Base-by-base conservation (phyloP, 2,329 filamentous ascomycete species). In the Curvularia spicifera region DNA sequence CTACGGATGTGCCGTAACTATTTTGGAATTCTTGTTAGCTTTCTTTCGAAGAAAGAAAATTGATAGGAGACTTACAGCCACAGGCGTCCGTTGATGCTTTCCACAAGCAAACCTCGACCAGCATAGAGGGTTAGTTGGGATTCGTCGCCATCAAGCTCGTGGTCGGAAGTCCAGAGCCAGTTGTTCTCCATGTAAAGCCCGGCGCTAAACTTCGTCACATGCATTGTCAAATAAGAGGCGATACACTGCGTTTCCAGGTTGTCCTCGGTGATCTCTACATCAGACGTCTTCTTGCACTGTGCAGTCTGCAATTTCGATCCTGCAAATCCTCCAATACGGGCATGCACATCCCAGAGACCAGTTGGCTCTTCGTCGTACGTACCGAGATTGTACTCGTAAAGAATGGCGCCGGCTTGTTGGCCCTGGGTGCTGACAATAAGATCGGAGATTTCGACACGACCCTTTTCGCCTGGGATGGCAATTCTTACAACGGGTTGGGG, bases 81-180 rank as follows among this genome's bases (percentile, higher is more conserved):
- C 1, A 79, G 46, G 1, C 69, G 68, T 3, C 78, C 79, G 4
- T 55, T 61, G 18, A 60, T 35, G 44, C 74, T 76, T 79, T 96
- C 91, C 63, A 97, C 85, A 26, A 87, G 82, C 42, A 95, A 82
- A 63, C 93, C 93, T 51, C 93, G 89, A 29, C 92, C 93, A 72
- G 91, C 95, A 84, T 90, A 97, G 67, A 97, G 85, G 69, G 88
- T 89, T 76, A 94, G 88, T 76, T 94, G 90, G 1, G 70, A 71
- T 58, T 73, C 73, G 57, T 80, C 64, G 12, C 87, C 83, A 75
- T 97, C 93, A 24, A 97, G 88, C 73, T 96, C 91, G 80, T 74
- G 71, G 26, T 97, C 93, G 0, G 93, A 87, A 29, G 92, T 89
- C 93, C 93, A 97, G 76, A 91, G 88, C 93, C 93, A 97, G 49